A percentile compares a stretch with the other conserved stretches of the same genome.
Conservation (phyloP, 768 basidiomycete species). For the Albatrellus ellisii region DNA sequence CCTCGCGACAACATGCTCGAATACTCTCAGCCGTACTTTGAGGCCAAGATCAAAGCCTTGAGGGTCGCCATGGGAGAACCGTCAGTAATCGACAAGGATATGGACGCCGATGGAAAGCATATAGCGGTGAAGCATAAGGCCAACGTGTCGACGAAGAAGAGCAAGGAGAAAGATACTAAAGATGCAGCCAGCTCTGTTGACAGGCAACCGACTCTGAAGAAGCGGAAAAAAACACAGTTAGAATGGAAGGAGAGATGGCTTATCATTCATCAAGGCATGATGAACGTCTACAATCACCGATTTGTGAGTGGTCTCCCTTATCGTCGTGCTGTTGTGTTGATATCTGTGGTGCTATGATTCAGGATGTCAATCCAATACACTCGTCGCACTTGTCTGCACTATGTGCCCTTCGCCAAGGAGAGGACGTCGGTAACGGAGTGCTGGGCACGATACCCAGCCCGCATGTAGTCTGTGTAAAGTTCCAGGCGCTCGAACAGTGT, state of each 20-base stretch:
- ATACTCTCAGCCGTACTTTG: slow-evolving; percentile 49
- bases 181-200: no score
- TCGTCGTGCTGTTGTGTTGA: not conserved
- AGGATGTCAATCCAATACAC: slow-evolving; percentile 12
- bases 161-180: slow-evolving; percentile 11
- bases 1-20: slow-evolving; percentile 25
- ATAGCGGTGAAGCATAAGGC: not conserved
- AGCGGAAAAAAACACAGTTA: slow-evolving; percentile 24
- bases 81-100: not conserved
- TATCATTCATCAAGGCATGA: slow-evolving; percentile 40
- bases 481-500: not conserved
- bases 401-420: slow-evolving; percentile 8
- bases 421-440: slow-evolving; percentile 5
- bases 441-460: slow-evolving; percentile 3
- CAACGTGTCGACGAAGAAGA: slow-evolving; percentile 5
- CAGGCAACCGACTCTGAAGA: slow-evolving; percentile 9
- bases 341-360: not conserved
- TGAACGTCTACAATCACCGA: slow-evolving; percentile 41
- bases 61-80: slow-evolving; percentile 25
- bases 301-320: slow-evolving; percentile 25
- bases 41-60: slow-evolving; percentile 38
- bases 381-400: slow-evolving; percentile 10
- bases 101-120: not conserved
- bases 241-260: slow-evolving; percentile 58
- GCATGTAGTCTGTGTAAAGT: slow-evolving; percentile 12